Percentiles rank a stretch among this genome's conserved stretches.
These are phyloP conservation scores for Ophiostoma perfectum DNA, from an alignment of 2,329 filamentous ascomycete species.

Conservation along the genomic window DNA sequence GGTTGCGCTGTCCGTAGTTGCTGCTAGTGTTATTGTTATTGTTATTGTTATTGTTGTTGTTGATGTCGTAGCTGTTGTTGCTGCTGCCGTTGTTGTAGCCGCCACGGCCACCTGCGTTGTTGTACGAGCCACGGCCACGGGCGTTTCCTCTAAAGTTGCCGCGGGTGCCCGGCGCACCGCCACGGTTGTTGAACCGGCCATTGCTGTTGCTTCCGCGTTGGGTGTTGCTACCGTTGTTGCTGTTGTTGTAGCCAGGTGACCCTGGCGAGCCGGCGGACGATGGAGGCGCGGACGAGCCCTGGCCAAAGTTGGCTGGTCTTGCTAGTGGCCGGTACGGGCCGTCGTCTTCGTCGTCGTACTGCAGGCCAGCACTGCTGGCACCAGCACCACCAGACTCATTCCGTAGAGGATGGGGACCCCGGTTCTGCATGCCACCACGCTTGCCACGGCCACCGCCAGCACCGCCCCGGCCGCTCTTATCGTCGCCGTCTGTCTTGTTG, in stretches of 20 bases:
- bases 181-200: slow-evolving; percentile 33
- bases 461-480: slow-evolving; percentile 12
- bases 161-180: slow-evolving; percentile 30
- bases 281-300: slow-evolving; percentile 32
- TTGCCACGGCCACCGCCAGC: slow-evolving; percentile 2
- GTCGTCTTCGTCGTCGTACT: slow-evolving; percentile 63
- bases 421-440: background rate
- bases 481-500: slow-evolving; percentile 1
- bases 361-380: slow-evolving; percentile 42
- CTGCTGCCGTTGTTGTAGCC: slow-evolving; percentile 24
- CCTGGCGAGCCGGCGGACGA: slow-evolving; percentile 35
- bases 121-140: slow-evolving; percentile 12
- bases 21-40: background rate
- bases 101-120: slow-evolving; percentile 16
- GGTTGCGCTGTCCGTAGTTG: background rate
- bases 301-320: slow-evolving; percentile 59
- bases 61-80: slow-evolving; percentile 4
- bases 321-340: slow-evolving; percentile 67
- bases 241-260: background rate
- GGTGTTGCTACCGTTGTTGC: slow-evolving; percentile 30
- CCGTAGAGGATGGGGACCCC: slow-evolving; percentile 34
- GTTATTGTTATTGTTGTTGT: no score
- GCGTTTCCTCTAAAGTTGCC: slow-evolving; percentile 16
- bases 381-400: slow-evolving; percentile 34
- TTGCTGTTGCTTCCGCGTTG: slow-evolving; percentile 33